Evolutionary conservation across 768 basidiomycete genomes (phyloP), one percentile per base, ranked within the genome.

Genomic region (Tricholomella constricta): DNA sequence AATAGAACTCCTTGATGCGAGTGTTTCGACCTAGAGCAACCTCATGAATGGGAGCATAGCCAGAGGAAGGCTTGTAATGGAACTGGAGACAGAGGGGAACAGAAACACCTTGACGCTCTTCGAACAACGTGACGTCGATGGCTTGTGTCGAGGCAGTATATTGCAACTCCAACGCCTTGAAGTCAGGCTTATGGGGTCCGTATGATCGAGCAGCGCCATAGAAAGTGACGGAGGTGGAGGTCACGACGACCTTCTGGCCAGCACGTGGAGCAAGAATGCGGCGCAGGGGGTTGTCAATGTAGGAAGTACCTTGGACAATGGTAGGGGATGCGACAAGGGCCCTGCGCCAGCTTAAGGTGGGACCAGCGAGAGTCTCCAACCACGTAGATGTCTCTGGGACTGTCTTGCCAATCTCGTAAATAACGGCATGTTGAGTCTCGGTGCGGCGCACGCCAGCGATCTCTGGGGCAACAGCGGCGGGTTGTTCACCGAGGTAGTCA

Each of bases 1-100:
- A 99, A 77, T 99, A 99, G 68, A 98, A 98, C 62, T 89, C 84
- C 74, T 97, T 98, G 76, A 98, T 95, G 56, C 90, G 84, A 49
- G 77, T 78, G 74, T 96, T 98, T 60, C 95, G 86, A 55, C 81
- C 90, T 8, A 81, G 78, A 4, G 85, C 82, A 52, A 96, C 73
- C 68, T 98, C 97, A 64, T 96, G 95, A 60, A 99, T 94, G 20
- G 97, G 94, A 2, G 90, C 88, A 56, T 80, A 97, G 36, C 92
- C 93, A 73, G 86, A 86, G 6, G 89, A 84, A 6, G 95, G 94
- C 61, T 87, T 84, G 73, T 98, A 98, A 53, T 78, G 69, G 80
- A 94, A 98, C 58, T 85, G 78, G 61, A 99, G 82, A 38, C 72
- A 64, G 23, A 99, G 85, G 19, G 95, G 91, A 25, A 98, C 83